Conservation (phyloP, 108 stramenopile species). For the Discostella pseudostelligera region DNA sequence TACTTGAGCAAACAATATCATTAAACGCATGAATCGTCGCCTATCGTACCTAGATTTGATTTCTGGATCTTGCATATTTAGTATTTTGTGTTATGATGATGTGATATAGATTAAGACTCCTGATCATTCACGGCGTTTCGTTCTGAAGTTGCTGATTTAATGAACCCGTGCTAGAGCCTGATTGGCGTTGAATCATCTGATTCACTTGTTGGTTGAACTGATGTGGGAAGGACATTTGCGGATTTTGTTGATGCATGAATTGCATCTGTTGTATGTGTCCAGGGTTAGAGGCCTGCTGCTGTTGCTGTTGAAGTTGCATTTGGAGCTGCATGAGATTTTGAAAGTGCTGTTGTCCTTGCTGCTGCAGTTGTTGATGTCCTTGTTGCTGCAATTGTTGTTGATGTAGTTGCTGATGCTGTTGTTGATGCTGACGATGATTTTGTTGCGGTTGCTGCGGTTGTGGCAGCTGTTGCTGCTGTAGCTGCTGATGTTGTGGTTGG, state of each 20-base stretch:
- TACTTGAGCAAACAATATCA: too few species aligned
- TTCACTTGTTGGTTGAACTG: conserved; percentile 13
- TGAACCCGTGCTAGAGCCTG: background rate
- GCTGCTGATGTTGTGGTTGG: background rate
- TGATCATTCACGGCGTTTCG: background rate
- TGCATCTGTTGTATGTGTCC: conserved; percentile 16
- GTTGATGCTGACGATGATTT: background rate
- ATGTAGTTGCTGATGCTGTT: background rate
- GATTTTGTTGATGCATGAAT: conserved; percentile 9
- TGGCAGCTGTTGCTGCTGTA: conserved; percentile 6
- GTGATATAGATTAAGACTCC: too few species aligned
- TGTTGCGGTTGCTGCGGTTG: background rate
- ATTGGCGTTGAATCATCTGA: conserved; percentile 6
- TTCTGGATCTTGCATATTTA: too few species aligned
- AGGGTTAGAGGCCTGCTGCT: conserved; percentile 5
- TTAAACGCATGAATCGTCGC: too few species aligned
- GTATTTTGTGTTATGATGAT: too few species aligned
- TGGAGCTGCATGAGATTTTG: background rate
- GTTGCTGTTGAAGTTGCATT: background rate
- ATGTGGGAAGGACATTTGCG: conserved; percentile 1
- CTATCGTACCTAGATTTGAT: too few species aligned
- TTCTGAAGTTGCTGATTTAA: background rate
- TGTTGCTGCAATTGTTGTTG: background rate
- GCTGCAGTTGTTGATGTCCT: background rate
- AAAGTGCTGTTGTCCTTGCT: background rate